Base-by-base conservation (phyloP, 2,329 filamentous ascomycete species). In the Dryadomyces quercus-mongolicae region DNA sequence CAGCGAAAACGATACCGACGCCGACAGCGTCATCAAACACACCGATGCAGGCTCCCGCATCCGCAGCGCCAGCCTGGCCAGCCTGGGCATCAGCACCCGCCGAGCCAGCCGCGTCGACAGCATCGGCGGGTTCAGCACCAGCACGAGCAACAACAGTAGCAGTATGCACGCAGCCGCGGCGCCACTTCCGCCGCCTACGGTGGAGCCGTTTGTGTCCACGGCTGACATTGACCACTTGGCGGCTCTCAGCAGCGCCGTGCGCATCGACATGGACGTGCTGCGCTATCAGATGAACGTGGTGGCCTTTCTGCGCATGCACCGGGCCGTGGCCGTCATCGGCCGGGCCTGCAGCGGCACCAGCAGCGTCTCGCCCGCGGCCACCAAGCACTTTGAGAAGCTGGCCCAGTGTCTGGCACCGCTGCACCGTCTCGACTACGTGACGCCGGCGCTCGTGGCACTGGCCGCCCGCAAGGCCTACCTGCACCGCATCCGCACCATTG, bases 251-350 rank as follows among this genome's bases (percentile, higher is more conserved):
- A 70, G 76, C 2, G 64, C 75, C 2, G 81, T 86, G 15, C 77
- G 75, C 44, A 72, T 90, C 25, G 86, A 83, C 55, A 78, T 91
- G 20, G 90, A 96, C 60, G 80, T 96, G 2, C 74, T 81, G 55
- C 82, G 88, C 46, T 97, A 97, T 67, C 78, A 92, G 56, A 85
- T 92, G 74, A 92, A 97, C 68, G 81, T 97, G 42, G 73, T 92
- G 51, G 81, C 90, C 3, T 96, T 95, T 65, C 76, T 97, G 60
- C 84, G 93, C 31, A 78, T 94, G 66, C 91, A 95, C 68, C 85
- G 92, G 53, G 91, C 88, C 50, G 86, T 96, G 25, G 80, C 79
- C 18, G 81, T 56, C 5, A 31, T 56, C 13, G 36, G 46, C n/a
- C 12, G 22, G 9, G 22, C 16, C 3, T 52, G 43, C 5, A 20